Conservation (phyloP, 2,329 filamentous ascomycete genomes). For the Chaetomium olivaceum region DNA sequence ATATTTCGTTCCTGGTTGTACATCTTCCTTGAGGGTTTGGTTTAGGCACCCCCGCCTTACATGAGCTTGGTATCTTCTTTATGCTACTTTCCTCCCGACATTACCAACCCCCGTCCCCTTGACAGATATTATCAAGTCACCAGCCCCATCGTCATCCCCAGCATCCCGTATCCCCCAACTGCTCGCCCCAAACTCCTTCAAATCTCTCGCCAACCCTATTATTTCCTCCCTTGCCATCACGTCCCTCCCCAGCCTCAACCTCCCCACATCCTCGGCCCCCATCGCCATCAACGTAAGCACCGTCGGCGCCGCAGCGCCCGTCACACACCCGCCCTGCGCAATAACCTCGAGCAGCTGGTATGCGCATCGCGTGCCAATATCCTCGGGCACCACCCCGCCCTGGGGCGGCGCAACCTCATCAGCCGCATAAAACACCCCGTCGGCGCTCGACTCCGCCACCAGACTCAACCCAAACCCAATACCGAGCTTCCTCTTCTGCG, state of each 20-base stretch:
- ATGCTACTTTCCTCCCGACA: slow-evolving; percentile 84
- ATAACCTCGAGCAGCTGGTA: slow-evolving; percentile 86
- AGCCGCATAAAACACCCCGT: slow-evolving; percentile 81
- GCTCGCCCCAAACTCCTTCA: slow-evolving; percentile 84
- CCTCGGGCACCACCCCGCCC: slow-evolving; percentile 84
- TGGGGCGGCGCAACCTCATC: slow-evolving; percentile 74
- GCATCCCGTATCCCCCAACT: slow-evolving; percentile 87
- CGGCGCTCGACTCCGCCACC: slow-evolving; percentile 85
- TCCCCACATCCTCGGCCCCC: slow-evolving; percentile 93
- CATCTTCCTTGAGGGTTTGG: not conserved
- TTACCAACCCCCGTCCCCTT: slow-evolving; percentile 94
- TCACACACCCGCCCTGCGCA: slow-evolving; percentile 78
- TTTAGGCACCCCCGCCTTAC: not conserved
- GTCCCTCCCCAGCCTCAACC: slow-evolving; percentile 77
- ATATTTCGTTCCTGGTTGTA: not conserved
- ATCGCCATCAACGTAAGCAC: slow-evolving; percentile 93
- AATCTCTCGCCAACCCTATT: slow-evolving; percentile 77
- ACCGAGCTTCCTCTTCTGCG: slow-evolving; percentile 66
- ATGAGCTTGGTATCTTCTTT: slow-evolving; percentile 23
- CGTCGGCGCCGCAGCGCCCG: slow-evolving; percentile 68
- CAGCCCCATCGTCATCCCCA: slow-evolving; percentile 61
- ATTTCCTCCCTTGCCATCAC: slow-evolving; percentile 79
- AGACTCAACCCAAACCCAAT: slow-evolving; percentile 90
- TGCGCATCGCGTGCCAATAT: slow-evolving; percentile 84
- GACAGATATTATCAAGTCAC: slow-evolving; percentile 81